Evolutionary conservation across 2,329 filamentous ascomycete species (phyloP).

Genomic region (Fusarium lyarnte): DNA sequence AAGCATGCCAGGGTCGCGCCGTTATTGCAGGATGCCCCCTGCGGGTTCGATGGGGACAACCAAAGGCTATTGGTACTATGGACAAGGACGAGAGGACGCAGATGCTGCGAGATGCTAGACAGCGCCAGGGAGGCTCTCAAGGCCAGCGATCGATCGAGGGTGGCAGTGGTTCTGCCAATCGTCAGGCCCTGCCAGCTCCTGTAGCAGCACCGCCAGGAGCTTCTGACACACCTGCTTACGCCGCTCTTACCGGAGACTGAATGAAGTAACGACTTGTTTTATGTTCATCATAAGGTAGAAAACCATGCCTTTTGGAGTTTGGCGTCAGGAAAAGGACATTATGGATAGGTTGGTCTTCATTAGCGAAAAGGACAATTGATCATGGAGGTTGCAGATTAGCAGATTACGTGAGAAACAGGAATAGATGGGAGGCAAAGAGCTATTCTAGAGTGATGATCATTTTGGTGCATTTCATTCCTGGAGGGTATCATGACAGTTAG

Average conservation of each 20-base stretch:
- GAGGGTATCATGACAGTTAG: constrained; percentile 47
- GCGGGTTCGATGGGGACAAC: constrained; percentile 90
- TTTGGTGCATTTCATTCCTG: constrained; percentile 36
- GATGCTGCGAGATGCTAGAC: constrained; percentile 78
- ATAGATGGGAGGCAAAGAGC: constrained; percentile 17
- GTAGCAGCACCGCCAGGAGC: constrained; percentile 83
- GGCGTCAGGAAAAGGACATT: constrained; percentile 26
- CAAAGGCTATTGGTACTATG: constrained; percentile 91
- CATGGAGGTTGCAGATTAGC: constrained; percentile 14
- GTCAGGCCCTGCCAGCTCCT: constrained; percentile 45
- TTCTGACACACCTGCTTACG: constrained; percentile 79
- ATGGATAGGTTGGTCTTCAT: constrained; percentile 21
- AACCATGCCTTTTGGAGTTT: constrained; percentile 42
- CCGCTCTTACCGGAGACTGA: constrained; percentile 85
- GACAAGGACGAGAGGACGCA: constrained; percentile 84
- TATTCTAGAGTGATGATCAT: constrained; percentile 29
- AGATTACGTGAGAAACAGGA: constrained; percentile 17
- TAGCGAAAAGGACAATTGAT: constrained; percentile 32
- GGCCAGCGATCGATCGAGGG: constrained; percentile 45
- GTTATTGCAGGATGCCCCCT: constrained; percentile 92
- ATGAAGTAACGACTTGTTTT: constrained; percentile 37
- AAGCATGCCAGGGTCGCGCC: constrained; percentile 85
- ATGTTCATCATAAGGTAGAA: constrained; percentile 12
- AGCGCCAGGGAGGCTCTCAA: constrained; percentile 46
- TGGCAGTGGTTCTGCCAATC: constrained; percentile 38